Evolutionary conservation across 352 stramenopile genomes (phyloP).

Genomic region (Pythium brachiatum): DNA sequence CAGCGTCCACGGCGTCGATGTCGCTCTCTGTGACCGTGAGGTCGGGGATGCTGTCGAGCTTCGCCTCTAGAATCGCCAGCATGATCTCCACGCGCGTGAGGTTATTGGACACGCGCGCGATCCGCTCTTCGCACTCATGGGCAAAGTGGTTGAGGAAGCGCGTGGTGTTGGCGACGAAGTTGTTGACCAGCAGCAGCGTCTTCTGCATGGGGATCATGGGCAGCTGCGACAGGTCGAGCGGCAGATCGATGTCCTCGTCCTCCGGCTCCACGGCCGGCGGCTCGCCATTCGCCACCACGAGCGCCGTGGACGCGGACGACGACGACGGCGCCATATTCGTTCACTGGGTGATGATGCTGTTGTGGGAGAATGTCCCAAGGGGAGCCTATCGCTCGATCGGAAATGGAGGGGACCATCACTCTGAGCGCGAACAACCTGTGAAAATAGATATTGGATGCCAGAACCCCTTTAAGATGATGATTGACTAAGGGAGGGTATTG

Average conservation of each 20-base stretch:
- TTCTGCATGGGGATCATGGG: conserved; percentile 71
- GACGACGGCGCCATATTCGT: conserved; percentile 22
- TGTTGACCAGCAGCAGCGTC: conserved; percentile 82
- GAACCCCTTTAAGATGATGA: neutral
- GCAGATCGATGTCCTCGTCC: conserved; percentile 67
- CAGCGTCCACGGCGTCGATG: conserved; percentile 38
- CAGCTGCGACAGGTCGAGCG: conserved; percentile 76
- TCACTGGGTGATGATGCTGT: conserved; percentile 1
- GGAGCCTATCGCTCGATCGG: neutral
- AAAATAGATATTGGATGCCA: conserved; percentile 10
- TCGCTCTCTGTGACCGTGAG: conserved; percentile 63
- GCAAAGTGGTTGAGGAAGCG: conserved; percentile 87
- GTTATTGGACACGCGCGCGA: conserved; percentile 62
- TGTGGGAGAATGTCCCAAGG: conserved; percentile 3
- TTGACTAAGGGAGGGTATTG: neutral
- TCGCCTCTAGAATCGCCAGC: conserved; percentile 81
- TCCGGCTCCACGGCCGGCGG: conserved; percentile 14
- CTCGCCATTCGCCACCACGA: conserved; percentile 42
- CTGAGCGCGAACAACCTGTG: conserved; percentile 6
- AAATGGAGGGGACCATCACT: conserved; percentile 21
- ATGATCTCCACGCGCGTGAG: conserved; percentile 83
- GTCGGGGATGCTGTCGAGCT: conserved; percentile 83
- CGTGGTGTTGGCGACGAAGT: conserved; percentile 85
- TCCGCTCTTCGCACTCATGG: conserved; percentile 79
- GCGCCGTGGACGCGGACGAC: conserved; percentile 39